These are phyloP conservation scores for Oenanthe javanica DNA, from an alignment of 140 eudicot genomes.

Conservation along the genomic window DNA sequence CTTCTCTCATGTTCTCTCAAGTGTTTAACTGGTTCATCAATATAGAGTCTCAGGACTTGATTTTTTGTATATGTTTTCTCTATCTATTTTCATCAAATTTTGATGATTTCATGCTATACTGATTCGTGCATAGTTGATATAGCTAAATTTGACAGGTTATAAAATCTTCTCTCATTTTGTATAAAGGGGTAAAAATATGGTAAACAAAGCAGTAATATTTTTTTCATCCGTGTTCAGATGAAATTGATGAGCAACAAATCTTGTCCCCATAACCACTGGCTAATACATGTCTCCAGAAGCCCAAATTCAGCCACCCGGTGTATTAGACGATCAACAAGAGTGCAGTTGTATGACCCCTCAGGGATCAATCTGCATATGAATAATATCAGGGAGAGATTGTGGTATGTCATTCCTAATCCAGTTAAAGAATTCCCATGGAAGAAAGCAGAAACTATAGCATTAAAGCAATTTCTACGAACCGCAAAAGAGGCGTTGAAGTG, in stretches of 20 bases:
- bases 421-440: slow-evolving; percentile 34
- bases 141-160: neutral
- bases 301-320: slow-evolving; percentile 8
- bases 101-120: neutral
- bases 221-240: slow-evolving; percentile 10
- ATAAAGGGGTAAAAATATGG: neutral
- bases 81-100: neutral
- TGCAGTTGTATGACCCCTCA: slow-evolving; percentile 18
- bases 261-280: slow-evolving; percentile 3
- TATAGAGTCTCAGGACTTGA: neutral
- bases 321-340: slow-evolving; percentile 20
- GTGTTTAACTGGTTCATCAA: neutral
- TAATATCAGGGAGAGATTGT: slow-evolving; percentile 18
- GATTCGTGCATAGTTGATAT: neutral
- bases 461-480: slow-evolving; percentile 13
- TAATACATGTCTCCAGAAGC: neutral
- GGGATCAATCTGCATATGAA: slow-evolving; percentile 14
- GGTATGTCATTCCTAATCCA: slow-evolving; percentile 21
- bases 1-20: neutral
- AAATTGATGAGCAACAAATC: neutral
- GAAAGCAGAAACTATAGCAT: slow-evolving; percentile 27
- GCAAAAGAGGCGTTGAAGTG: slow-evolving; percentile 28
- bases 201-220: neutral
- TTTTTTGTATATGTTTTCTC: neutral
- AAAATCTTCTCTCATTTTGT: neutral